phyloP scores from a whole-genome alignment of 2,329 filamentous ascomycete species.

The Sporothrix inflata region DNA sequence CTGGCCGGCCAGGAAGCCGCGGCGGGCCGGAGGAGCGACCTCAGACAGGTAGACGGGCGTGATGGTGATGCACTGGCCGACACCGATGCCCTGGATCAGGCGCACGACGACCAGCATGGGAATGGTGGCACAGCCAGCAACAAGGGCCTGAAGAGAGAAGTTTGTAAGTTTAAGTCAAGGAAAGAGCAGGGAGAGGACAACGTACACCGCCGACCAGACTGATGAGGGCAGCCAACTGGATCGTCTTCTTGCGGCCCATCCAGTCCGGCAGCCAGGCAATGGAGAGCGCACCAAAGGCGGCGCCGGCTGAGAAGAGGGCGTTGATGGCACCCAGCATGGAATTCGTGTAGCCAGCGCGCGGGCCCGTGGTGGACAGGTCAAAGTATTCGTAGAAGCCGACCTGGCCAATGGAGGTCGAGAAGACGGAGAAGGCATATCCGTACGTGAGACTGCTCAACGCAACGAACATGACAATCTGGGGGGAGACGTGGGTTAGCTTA shows the following conservation, averaged over 20 bases:
- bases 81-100: constrained; percentile 27
- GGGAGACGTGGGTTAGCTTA: not conserved
- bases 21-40: constrained; percentile 21
- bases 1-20: constrained; percentile 26
- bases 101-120: constrained; percentile 16
- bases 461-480: constrained; percentile 26
- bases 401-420: constrained; percentile 29
- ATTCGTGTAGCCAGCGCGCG: constrained; percentile 24
- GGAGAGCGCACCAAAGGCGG: constrained; percentile 26
- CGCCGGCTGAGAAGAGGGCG: constrained; percentile 27
- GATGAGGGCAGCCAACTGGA: constrained; percentile 21
- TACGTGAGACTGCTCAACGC: constrained; percentile 31
- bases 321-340: constrained; percentile 29
- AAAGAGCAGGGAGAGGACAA: not conserved
- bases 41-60: constrained; percentile 27
- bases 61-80: constrained; percentile 28
- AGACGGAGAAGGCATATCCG: constrained; percentile 29
- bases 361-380: constrained; percentile 21
- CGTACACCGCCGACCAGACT: constrained; percentile 27
- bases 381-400: constrained; percentile 26
- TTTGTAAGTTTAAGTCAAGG: not conserved
- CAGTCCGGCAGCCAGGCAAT: constrained; percentile 28
- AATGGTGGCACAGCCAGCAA: constrained; percentile 9
- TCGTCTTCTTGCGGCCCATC: constrained; percentile 26
- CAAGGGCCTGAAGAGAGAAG: constrained; percentile 18